Evolutionary conservation across 345 rosid genomes (phyloP).

Genomic region (Clarkia xantiana): DNA sequence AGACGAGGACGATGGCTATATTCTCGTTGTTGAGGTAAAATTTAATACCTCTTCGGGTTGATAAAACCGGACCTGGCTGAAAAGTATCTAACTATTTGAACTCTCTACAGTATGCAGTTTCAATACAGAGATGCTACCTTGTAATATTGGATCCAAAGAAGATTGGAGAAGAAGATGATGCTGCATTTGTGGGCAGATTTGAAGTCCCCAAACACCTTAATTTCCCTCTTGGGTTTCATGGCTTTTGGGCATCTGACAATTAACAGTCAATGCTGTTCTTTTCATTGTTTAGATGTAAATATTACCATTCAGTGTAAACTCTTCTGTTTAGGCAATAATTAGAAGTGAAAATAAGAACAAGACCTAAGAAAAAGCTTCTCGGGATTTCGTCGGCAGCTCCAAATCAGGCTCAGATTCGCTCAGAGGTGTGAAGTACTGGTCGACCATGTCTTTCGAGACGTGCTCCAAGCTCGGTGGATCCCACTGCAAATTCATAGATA

Average conservation of each 20-base stretch:
- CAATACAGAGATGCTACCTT: slow-evolving; percentile 62
- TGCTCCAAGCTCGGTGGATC: slow-evolving; percentile 57
- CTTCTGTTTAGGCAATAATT: too few species aligned
- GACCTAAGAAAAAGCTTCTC: slow-evolving; percentile 49
- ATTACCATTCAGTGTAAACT: too few species aligned
- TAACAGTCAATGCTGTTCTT: too few species aligned
- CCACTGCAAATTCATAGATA: slow-evolving; percentile 51
- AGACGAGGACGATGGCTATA: slow-evolving; percentile 66
- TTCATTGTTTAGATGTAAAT: too few species aligned
- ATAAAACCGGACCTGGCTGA: too few species aligned
- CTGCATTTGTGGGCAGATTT: slow-evolving; percentile 48
- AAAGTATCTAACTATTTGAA: background rate
- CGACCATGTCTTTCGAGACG: too few species aligned
- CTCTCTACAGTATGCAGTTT: slow-evolving; percentile 62
- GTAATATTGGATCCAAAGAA: slow-evolving; percentile 56
- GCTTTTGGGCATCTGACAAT: slow-evolving; percentile 45
- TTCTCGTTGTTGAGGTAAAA: slow-evolving; percentile 69
- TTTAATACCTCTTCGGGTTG: too few species aligned
- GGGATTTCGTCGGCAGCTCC: slow-evolving; percentile 58
- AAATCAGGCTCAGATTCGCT: slow-evolving; percentile 51
- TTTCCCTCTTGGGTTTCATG: slow-evolving; percentile 87
- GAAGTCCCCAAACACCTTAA: slow-evolving; percentile 69
- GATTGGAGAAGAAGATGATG: slow-evolving; percentile 68
- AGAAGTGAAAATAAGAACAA: too few species aligned
- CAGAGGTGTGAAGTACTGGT: slow-evolving; percentile 47